Conservation (phyloP, 495 filamentous ascomycete genomes). For the Lentithecium fluviatile region DNA sequence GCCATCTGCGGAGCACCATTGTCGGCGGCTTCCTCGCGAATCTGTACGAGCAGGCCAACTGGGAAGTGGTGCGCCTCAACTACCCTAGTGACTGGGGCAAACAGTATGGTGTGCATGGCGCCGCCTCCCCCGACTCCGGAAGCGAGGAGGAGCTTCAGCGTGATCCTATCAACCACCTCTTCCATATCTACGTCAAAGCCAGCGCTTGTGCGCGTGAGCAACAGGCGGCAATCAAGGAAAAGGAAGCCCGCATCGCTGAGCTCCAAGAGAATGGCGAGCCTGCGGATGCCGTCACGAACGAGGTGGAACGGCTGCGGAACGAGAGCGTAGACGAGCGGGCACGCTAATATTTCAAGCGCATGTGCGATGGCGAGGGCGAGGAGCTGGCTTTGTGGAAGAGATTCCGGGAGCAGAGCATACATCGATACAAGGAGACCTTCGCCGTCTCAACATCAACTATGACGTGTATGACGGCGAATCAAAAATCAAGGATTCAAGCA, state of each 20-base stretch:
- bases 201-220: not conserved
- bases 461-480: constrained; percentile 94
- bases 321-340: constrained; percentile 57
- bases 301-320: constrained; percentile 42
- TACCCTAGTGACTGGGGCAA: constrained; percentile 78
- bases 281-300: not conserved
- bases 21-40: constrained; percentile 72
- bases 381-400: constrained; percentile 79
- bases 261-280: not conserved
- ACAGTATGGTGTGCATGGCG: constrained; percentile 70
- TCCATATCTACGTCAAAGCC: constrained; percentile 58
- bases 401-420: constrained; percentile 71
- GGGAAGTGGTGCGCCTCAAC: constrained; percentile 70
- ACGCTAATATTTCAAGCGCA: constrained; percentile 82
- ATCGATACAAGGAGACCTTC: constrained; percentile 38
- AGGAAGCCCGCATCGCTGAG: constrained; percentile 5
- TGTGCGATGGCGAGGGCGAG: constrained; percentile 77
- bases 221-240: constrained; percentile 38
- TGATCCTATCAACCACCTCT: constrained; percentile 68
- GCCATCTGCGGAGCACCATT: constrained; percentile 73
- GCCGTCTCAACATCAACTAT: constrained; percentile 74
- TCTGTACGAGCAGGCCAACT: constrained; percentile 66
- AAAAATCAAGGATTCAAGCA: constrained; percentile 74
- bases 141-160: constrained; percentile 58
- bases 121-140: constrained; percentile 65